A percentile compares a stretch with the other conserved stretches of the same genome.
These are phyloP conservation scores for Aspergillus mulundensis DNA, from an alignment of 495 filamentous ascomycete species.

Conservation along the genomic window DNA sequence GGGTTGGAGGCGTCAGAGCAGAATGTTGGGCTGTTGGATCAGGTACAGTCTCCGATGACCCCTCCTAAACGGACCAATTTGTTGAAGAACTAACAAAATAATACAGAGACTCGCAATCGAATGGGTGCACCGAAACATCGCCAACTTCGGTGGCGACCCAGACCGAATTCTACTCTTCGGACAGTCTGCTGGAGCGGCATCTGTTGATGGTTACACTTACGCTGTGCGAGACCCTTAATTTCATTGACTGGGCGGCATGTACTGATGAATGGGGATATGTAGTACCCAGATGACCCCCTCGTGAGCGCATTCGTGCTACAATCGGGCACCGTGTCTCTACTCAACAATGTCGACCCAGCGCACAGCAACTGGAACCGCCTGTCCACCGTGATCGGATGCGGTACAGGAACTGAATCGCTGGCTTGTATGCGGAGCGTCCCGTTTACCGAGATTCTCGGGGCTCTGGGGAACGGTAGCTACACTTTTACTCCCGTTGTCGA, in stretches of 20 bases:
- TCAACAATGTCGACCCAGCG: constrained; percentile 6
- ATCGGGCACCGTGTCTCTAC: constrained; percentile 11
- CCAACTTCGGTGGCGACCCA: background rate
- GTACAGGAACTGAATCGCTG: background rate
- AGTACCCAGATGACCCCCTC: constrained; percentile 11
- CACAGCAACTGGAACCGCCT: constrained; percentile 15
- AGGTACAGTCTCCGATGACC: constrained; percentile 18
- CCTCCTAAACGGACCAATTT: too few species aligned
- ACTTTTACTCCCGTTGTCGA: constrained; percentile 18
- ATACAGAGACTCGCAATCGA: background rate
- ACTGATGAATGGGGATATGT: too few species aligned
- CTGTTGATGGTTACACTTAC: background rate
- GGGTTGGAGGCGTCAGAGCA: constrained; percentile 14
- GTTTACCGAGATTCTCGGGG: background rate
- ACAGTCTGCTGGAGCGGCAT: background rate
- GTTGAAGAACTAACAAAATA: too few species aligned
- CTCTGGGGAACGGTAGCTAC: background rate
- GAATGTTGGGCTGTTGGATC: constrained; percentile 35
- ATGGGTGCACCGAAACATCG: background rate
- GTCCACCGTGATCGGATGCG: constrained; percentile 11
- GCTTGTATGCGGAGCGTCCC: constrained; percentile 14
- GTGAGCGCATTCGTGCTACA: constrained; percentile 12
- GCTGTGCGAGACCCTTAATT: background rate
- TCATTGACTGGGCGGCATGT: too few species aligned
- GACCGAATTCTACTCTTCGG: background rate